A percentile compares a stretch with the other conserved stretches of the same genome.
phyloP scores from a whole-genome alignment of 306 rosid genomes.

The Cicer chorassanicum region DNA sequence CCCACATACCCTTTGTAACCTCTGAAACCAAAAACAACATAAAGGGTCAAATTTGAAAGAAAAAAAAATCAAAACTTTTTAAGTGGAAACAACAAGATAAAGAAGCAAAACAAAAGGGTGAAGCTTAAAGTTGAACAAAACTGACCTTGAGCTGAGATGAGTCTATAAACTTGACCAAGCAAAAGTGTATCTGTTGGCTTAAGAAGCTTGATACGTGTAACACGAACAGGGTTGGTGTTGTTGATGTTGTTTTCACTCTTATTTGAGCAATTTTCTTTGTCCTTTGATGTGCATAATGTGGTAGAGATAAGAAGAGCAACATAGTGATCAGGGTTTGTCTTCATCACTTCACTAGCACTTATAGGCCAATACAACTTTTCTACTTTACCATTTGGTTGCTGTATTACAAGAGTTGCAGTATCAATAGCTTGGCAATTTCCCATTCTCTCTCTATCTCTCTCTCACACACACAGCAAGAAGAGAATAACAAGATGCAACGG shows the following conservation, averaged over 20 bases:
- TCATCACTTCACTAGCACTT: conserved; percentile 84
- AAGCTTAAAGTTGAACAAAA: conserved; percentile 1
- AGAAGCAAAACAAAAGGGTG: conserved; percentile 10
- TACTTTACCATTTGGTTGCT: conserved; percentile 87
- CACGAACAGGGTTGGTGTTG: conserved; percentile 61
- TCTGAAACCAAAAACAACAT: conserved; percentile 53
- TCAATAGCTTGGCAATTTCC: conserved; percentile 99
- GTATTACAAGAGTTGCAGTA: conserved; percentile 86
- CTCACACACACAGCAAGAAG: conserved; percentile 29
- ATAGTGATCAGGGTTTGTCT: conserved; percentile 87
- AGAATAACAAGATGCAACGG: conserved; percentile 36
- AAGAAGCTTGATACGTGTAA: conserved; percentile 93
- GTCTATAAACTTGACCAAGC: conserved; percentile 95
- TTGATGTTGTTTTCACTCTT: conserved; percentile 32
- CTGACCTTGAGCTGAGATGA: conserved; percentile 82
- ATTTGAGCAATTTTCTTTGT: conserved; percentile 37
- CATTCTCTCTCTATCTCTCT: conserved; percentile 50
- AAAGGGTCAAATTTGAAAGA: conserved; percentile 34
- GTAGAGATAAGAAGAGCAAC: conserved; percentile 97
- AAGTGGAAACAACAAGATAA: neutral
- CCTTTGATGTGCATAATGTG: conserved; percentile 65
- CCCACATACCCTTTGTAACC: conserved; percentile 85
- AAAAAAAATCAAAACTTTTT: conserved; percentile 10
- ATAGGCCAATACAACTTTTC: conserved; percentile 79
- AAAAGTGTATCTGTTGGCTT: conserved; percentile 87